These are phyloP conservation scores for Rhodosporidiobolus odoratus DNA, from an alignment of 768 basidiomycete species.

Conservation along the genomic window DNA sequence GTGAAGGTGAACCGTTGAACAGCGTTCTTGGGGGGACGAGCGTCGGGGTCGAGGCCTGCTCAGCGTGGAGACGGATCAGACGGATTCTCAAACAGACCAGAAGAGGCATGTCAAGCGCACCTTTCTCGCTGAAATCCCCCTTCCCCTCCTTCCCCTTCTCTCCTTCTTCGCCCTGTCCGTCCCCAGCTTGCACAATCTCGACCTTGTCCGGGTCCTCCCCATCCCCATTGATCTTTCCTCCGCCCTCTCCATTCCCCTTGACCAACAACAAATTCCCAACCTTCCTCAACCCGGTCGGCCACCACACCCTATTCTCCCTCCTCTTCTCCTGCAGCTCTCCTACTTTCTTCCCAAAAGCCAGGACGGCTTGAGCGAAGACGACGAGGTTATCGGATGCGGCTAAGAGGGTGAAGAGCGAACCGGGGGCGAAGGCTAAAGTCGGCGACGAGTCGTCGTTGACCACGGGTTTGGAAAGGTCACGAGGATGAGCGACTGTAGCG, in stretches of 20 bases:
- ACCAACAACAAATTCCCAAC: conserved; percentile 44
- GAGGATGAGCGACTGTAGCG: conserved; percentile 39
- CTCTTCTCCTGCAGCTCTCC: conserved; percentile 49
- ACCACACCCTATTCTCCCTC: conserved; percentile 52
- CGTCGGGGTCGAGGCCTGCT: conserved; percentile 25
- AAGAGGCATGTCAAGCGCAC: neutral
- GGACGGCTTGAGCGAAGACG: conserved; percentile 47
- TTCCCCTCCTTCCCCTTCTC: conserved; percentile 31
- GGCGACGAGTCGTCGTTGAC: neutral
- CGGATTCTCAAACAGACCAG: no score
- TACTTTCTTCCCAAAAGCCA: conserved; percentile 48
- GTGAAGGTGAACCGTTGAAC: conserved; percentile 13
- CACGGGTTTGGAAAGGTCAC: conserved; percentile 35
- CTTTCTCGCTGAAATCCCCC: neutral
- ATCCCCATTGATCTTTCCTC: neutral
- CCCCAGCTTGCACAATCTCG: conserved; percentile 1
- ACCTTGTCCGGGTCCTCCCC: conserved; percentile 14
- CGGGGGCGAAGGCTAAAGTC: conserved; percentile 38
- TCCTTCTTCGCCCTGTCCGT: conserved; percentile 2
- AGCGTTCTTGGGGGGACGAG: conserved; percentile 17
- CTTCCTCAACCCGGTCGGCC: conserved; percentile 52
- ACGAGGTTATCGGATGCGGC: conserved; percentile 54
- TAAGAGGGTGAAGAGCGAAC: conserved; percentile 54
- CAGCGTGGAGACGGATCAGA: neutral
- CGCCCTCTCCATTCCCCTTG: neutral